Conservation (phyloP, 441 rosid species). For the Erysimum cheiri region DNA sequence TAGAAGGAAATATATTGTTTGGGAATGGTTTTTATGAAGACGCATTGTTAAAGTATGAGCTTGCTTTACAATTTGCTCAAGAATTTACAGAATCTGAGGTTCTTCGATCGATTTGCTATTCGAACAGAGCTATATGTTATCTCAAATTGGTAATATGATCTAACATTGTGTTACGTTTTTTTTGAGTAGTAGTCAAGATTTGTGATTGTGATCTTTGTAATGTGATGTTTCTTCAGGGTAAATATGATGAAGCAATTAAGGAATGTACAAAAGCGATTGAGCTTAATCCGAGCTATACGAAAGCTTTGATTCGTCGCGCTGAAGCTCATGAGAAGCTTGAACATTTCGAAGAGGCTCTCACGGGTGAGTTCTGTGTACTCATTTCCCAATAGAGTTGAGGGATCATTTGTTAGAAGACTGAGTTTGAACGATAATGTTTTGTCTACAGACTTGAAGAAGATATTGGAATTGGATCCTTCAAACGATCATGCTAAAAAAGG, state of each 20-base stretch:
- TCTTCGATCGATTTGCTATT: slow-evolving; percentile 72
- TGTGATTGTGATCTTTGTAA: slow-evolving; percentile 2
- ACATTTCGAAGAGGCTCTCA: slow-evolving; percentile 83
- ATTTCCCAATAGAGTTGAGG: slow-evolving; percentile 51
- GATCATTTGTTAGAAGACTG: neutral
- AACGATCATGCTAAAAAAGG: slow-evolving; percentile 73
- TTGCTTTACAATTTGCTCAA: slow-evolving; percentile 59
- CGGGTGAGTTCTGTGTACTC: slow-evolving; percentile 53
- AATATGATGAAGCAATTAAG: slow-evolving; percentile 75
- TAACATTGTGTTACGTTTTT: neutral
- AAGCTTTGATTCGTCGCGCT: slow-evolving; percentile 77
- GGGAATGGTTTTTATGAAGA: slow-evolving; percentile 71
- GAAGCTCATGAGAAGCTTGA: slow-evolving; percentile 92
- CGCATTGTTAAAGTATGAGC: slow-evolving; percentile 69
- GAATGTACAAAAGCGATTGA: slow-evolving; percentile 86
- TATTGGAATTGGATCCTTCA: slow-evolving; percentile 79
- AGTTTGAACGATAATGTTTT: neutral
- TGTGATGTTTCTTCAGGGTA: slow-evolving; percentile 54
- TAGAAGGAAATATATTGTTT: slow-evolving; percentile 79
- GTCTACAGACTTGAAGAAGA: slow-evolving; percentile 75
- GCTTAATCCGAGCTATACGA: slow-evolving; percentile 72
- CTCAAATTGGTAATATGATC: slow-evolving; percentile 60
- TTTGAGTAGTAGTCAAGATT: neutral
- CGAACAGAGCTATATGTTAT: slow-evolving; percentile 77
- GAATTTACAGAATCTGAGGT: slow-evolving; percentile 54